Conservation (phyloP, 306 rosid species). For the Aeschynomene evenia region DNA sequence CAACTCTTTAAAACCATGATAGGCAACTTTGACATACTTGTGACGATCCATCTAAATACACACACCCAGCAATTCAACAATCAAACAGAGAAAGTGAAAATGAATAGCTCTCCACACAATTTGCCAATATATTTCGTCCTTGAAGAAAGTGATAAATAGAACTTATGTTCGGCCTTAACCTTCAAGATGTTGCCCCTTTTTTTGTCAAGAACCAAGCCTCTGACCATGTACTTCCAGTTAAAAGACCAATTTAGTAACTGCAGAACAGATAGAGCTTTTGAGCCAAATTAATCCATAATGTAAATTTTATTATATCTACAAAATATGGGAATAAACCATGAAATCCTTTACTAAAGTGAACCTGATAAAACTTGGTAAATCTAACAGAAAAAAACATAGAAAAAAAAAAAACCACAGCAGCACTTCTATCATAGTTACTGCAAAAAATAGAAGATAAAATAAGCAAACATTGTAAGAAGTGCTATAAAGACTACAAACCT, state of each 20-base stretch:
- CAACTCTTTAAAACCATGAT: conserved; percentile 90
- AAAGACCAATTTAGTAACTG: conserved; percentile 88
- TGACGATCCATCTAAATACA: conserved; percentile 93
- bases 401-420: conserved; percentile 3
- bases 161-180: conserved; percentile 46
- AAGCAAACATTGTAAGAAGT: not conserved
- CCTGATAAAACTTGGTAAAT: not conserved
- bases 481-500: conserved; percentile 55
- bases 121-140: not conserved
- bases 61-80: conserved; percentile 27
- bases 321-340: not conserved
- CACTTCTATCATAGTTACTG: not conserved
- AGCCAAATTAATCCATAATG: conserved; percentile 27
- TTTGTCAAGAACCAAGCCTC: conserved; percentile 98
- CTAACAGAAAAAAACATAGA: not conserved
- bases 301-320: not conserved
- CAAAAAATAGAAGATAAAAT: conserved; percentile 14
- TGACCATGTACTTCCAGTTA: conserved; percentile 94
- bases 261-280: conserved; percentile 30
- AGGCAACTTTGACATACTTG: conserved; percentile 97
- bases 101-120: conserved; percentile 11
- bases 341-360: conserved; percentile 8
- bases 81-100: conserved; percentile 11
- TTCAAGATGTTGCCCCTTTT: conserved; percentile 96
- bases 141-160: not conserved